phyloP scores from a whole-genome alignment of 768 basidiomycete genomes.

The Boletus eberwhitei region DNA sequence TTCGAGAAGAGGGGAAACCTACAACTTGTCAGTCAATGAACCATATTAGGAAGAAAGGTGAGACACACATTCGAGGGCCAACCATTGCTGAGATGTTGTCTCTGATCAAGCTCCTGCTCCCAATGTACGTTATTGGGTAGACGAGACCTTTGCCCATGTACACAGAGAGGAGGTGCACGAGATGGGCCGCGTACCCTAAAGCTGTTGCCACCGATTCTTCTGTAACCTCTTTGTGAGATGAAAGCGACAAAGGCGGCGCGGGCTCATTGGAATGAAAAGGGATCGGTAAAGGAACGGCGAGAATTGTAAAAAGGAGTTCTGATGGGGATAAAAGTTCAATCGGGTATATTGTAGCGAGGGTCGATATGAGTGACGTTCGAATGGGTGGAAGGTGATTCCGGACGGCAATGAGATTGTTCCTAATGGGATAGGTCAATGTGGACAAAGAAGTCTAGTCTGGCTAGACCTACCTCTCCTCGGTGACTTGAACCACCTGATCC shows the following conservation, averaged over 20 bases:
- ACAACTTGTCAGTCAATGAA: constrained; percentile 11
- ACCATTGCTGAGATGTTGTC: constrained; percentile 95
- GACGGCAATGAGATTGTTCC: constrained; percentile 46
- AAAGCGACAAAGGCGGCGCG: constrained; percentile 73
- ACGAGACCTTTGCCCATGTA: constrained; percentile 74
- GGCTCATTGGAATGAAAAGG: constrained; percentile 71
- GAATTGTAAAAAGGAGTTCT: constrained; percentile 85
- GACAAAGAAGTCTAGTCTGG: not conserved
- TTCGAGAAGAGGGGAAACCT: constrained; percentile 95
- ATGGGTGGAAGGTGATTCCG: constrained; percentile 47
- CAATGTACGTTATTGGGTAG: constrained; percentile 88
- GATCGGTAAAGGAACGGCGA: constrained; percentile 88
- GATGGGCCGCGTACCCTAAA: constrained; percentile 85
- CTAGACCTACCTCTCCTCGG: constrained; percentile 38
- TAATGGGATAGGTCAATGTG: constrained; percentile 30
- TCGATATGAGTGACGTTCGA: constrained; percentile 64
- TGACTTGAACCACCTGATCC: constrained; percentile 33
- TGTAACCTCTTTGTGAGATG: constrained; percentile 65
- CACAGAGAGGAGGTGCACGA: constrained; percentile 75
- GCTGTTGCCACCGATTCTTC: constrained; percentile 89
- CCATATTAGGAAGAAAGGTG: constrained; percentile 1
- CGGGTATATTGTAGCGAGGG: constrained; percentile 77
- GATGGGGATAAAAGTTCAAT: constrained; percentile 83
- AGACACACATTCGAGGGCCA: constrained; percentile 84
- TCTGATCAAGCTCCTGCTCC: constrained; percentile 85